Evolutionary conservation across 805 yeast genomes (phyloP).

Genomic region (Wickerhamomyces kurtzmanii): DNA sequence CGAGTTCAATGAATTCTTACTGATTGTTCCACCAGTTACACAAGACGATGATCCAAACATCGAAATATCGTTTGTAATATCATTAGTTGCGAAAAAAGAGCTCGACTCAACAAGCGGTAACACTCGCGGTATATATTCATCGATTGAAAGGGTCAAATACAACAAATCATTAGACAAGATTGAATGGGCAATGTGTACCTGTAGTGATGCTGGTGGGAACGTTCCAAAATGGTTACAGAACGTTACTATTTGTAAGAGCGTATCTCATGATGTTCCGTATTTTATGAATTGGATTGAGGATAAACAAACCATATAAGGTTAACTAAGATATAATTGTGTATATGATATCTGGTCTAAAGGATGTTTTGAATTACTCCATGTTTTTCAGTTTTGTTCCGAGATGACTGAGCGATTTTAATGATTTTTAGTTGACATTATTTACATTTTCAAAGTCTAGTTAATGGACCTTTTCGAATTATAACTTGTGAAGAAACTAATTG

Average conservation of each 20-base stretch:
- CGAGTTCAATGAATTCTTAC: constrained; percentile 25
- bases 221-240: constrained; percentile 30
- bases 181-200: constrained; percentile 28
- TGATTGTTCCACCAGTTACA: constrained; percentile 13
- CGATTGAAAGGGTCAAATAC: constrained; percentile 23
- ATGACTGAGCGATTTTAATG: too few relatives aligned
- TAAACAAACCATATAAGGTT: too few relatives aligned
- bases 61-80: constrained; percentile 21
- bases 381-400: too few relatives aligned
- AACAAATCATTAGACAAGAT: constrained; percentile 9
- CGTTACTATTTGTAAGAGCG: constrained; percentile 26
- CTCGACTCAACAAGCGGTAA: constrained; percentile 10
- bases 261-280: constrained; percentile 27
- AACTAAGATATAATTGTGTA: too few relatives aligned
- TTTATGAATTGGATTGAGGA: constrained; percentile 18
- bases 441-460: too few relatives aligned
- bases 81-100: constrained; percentile 18
- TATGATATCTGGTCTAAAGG: too few relatives aligned
- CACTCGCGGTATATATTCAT: constrained; percentile 23
- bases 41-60: constrained; percentile 7
- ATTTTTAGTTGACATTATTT: too few relatives aligned
- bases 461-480: too few relatives aligned
- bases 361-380: too few relatives aligned
- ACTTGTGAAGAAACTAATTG: too few relatives aligned
- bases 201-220: constrained; percentile 29